phyloP scores from a whole-genome alignment of 768 basidiomycete genomes.

The Lenzites betulinus region DNA sequence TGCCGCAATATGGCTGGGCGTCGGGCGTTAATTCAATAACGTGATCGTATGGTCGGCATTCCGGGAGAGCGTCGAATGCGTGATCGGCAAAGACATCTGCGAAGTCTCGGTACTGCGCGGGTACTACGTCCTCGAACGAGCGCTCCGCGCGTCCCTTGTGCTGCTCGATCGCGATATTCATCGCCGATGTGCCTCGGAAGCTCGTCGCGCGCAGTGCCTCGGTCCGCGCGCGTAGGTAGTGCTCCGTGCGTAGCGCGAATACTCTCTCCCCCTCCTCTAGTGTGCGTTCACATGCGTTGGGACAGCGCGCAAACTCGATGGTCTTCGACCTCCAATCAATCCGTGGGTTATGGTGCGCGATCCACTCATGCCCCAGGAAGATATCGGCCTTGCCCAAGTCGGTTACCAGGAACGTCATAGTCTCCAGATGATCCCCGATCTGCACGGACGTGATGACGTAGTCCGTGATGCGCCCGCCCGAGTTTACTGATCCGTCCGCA shows the following conservation, averaged over 20 bases:
- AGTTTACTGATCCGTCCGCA: constrained; percentile 17
- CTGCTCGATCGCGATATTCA: constrained; percentile 14
- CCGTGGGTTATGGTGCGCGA: constrained; percentile 22
- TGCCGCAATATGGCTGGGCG: constrained; percentile 8
- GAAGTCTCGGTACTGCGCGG: constrained; percentile 14
- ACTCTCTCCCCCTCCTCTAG: not conserved
- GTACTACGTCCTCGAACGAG: constrained; percentile 15
- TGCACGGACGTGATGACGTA: not conserved
- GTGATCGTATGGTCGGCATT: constrained; percentile 21
- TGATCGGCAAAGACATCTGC: constrained; percentile 1
- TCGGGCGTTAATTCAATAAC: constrained; percentile 21
- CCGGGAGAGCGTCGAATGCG: constrained; percentile 11
- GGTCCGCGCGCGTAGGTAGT: not conserved
- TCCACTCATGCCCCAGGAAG: constrained; percentile 24
- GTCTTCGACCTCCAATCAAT: constrained; percentile 22
- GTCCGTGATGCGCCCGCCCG: constrained; percentile 15
- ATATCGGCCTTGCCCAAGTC: constrained; percentile 13
- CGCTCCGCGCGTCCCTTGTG: not conserved
- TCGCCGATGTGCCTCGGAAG: constrained; percentile 1
- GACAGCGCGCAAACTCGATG: constrained; percentile 11
- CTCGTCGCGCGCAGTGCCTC: not conserved
- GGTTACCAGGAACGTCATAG: constrained; percentile 10
- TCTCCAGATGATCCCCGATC: constrained; percentile 18
- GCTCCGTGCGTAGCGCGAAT: constrained; percentile 3
- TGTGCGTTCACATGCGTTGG: not conserved